These are phyloP conservation scores for Capsicum baccatum DNA, from an alignment of 257 asterid species.

Conservation along the genomic window DNA sequence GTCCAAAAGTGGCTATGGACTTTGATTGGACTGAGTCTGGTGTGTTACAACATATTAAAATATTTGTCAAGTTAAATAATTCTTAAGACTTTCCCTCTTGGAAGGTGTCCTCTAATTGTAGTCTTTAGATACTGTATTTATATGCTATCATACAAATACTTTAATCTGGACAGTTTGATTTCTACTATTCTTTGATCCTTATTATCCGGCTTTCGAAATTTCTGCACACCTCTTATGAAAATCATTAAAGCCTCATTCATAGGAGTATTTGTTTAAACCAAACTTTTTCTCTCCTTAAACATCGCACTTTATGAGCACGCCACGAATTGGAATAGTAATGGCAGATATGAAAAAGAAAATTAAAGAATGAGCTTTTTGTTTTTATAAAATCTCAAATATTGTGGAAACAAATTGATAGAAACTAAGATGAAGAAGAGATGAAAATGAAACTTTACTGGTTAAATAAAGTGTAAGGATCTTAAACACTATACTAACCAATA, in stretches of 20 bases:
- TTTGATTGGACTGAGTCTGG: background rate
- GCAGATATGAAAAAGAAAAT: too few relatives aligned
- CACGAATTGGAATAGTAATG: too few relatives aligned
- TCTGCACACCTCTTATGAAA: background rate
- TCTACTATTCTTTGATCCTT: background rate
- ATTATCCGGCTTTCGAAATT: background rate
- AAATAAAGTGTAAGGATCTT: too few relatives aligned
- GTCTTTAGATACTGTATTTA: background rate
- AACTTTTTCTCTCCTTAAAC: too few relatives aligned
- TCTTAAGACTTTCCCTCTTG: slow-evolving; percentile 20
- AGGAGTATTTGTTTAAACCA: background rate
- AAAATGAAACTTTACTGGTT: too few relatives aligned
- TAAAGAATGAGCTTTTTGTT: too few relatives aligned
- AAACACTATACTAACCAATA: too few relatives aligned
- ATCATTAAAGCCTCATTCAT: background rate
- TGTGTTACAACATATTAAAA: background rate
- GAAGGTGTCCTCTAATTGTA: background rate
- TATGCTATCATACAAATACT: background rate
- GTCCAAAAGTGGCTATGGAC: slow-evolving; percentile 31
- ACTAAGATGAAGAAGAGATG: too few relatives aligned
- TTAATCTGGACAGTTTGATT: background rate
- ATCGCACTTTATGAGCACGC: too few relatives aligned
- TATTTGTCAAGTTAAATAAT: slow-evolving; percentile 4
- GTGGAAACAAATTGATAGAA: background rate
- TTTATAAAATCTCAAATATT: background rate